Percentiles rank a stretch among this genome's conserved stretches.
These are phyloP conservation scores for Fermentozyma sake DNA, from an alignment of 1,139 yeast species.

Conservation along the genomic window DNA sequence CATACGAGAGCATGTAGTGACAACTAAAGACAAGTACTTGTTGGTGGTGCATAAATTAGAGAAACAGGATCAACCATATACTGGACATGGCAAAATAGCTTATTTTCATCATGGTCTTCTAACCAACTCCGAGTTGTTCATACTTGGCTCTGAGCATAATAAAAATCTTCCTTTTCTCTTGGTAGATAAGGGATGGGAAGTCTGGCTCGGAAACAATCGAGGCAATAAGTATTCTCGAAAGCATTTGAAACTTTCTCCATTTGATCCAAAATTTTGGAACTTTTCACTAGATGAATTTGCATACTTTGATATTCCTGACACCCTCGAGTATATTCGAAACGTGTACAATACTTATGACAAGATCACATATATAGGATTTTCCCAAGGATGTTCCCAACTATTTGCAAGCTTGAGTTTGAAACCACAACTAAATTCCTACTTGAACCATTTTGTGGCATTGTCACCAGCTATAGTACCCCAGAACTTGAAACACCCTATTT, in stretches of 20 bases:
- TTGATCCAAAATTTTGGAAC: constrained; percentile 65
- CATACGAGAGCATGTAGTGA: constrained; percentile 69
- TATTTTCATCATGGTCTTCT: constrained; percentile 47
- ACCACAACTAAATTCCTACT: constrained; percentile 32
- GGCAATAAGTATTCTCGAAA: constrained; percentile 39
- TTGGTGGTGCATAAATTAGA: constrained; percentile 36
- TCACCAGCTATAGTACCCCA: constrained; percentile 46
- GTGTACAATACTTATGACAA: constrained; percentile 9
- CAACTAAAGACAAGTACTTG: constrained; percentile 41
- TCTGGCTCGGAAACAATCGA: constrained; percentile 35
- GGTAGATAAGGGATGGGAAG: constrained; percentile 30
- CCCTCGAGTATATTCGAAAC: constrained; percentile 52
- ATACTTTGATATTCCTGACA: constrained; percentile 73
- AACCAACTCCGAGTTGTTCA: constrained; percentile 43
- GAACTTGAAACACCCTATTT: constrained; percentile 35
- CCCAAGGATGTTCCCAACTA: constrained; percentile 46
- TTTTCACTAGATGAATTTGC: constrained; percentile 86
- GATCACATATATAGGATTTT: constrained; percentile 39
- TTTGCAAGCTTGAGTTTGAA: constrained; percentile 39
- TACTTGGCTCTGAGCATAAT: constrained; percentile 31
- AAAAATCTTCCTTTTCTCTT: constrained; percentile 29
- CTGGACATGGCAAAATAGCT: constrained; percentile 19
- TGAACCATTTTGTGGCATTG: constrained; percentile 36
- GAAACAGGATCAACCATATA: constrained; percentile 4
- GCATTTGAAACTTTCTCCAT: constrained; percentile 32